These are phyloP conservation scores for Secale cereale DNA, from an alignment of 176 grass and related monocot species.

Conservation along the genomic window DNA sequence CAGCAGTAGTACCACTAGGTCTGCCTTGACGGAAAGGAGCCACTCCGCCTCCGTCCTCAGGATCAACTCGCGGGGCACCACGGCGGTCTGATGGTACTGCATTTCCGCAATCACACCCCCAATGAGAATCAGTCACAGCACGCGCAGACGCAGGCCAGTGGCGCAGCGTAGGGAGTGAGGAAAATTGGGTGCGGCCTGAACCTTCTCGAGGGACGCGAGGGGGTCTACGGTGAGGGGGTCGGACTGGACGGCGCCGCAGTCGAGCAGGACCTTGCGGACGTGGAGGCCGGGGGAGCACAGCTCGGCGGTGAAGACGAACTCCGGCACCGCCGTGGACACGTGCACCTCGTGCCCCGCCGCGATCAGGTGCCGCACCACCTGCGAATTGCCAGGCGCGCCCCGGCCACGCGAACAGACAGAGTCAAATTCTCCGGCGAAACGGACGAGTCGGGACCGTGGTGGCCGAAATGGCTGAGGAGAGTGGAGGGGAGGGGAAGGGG, in stretches of 20 bases:
- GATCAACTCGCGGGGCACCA: constrained; percentile 79
- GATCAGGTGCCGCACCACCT: constrained; percentile 82
- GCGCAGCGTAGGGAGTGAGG: background rate
- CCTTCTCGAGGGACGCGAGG: constrained; percentile 83
- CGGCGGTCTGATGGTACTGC: constrained; percentile 87
- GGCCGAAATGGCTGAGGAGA: background rate
- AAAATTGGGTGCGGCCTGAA: background rate
- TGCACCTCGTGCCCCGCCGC: constrained; percentile 86
- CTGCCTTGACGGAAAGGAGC: constrained; percentile 73
- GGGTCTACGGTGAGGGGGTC: constrained; percentile 90
- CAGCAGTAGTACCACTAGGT: constrained; percentile 60
- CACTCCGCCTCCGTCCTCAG: constrained; percentile 75
- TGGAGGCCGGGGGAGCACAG: constrained; percentile 71
- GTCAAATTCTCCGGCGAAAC: background rate
- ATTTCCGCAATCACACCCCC: background rate
- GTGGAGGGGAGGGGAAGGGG: background rate
- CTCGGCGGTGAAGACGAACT: constrained; percentile 92
- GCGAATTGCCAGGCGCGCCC: background rate
- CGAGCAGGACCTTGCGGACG: constrained; percentile 83
- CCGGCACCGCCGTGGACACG: constrained; percentile 84
- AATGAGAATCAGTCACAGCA: background rate
- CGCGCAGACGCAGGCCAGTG: no score
- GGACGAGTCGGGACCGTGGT: background rate
- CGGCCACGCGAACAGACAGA: background rate
- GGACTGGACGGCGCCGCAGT: constrained; percentile 93